Evolutionary conservation across 2,329 filamentous ascomycete species (phyloP).

Genomic region (Claviceps pusilla): DNA sequence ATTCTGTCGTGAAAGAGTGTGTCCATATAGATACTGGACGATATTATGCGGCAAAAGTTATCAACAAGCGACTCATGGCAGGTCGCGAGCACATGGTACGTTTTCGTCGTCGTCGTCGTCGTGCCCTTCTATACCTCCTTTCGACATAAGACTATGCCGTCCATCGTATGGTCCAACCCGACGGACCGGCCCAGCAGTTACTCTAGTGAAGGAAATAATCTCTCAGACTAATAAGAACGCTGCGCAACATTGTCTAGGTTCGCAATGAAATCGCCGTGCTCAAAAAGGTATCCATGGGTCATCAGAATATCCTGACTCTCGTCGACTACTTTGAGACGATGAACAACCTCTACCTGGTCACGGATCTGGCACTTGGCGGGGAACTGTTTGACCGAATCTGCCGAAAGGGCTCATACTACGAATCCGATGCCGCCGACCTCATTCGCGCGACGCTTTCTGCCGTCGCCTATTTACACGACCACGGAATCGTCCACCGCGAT

Average conservation of each 20-base stretch:
- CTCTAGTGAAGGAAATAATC: not conserved
- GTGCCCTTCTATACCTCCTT: not conserved
- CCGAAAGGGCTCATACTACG: constrained; percentile 95
- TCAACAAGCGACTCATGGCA: constrained; percentile 96
- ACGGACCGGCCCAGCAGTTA: not conserved
- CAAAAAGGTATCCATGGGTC: constrained; percentile 96
- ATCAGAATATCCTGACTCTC: constrained; percentile 92
- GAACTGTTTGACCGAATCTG: constrained; percentile 98
- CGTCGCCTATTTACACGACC: constrained; percentile 96
- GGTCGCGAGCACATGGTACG: constrained; percentile 93
- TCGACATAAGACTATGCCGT: not conserved
- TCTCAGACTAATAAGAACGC: not conserved
- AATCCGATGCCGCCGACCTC: constrained; percentile 87
- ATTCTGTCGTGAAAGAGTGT: constrained; percentile 97
- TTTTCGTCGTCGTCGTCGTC: not conserved
- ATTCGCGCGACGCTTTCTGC: constrained; percentile 90
- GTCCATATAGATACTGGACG: constrained; percentile 95
- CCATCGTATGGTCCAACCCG: not conserved
- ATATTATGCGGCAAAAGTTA: constrained; percentile 98
- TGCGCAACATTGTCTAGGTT: constrained; percentile 38
- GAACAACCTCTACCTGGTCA: constrained; percentile 98
- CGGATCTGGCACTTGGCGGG: constrained; percentile 86
- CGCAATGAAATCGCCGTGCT: constrained; percentile 96
- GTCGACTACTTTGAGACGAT: constrained; percentile 99
- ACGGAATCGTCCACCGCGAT: constrained; percentile 95